phyloP scores from a whole-genome alignment of 192 early-diverging fungal genomes.

The Chytriomyces confervae region DNA sequence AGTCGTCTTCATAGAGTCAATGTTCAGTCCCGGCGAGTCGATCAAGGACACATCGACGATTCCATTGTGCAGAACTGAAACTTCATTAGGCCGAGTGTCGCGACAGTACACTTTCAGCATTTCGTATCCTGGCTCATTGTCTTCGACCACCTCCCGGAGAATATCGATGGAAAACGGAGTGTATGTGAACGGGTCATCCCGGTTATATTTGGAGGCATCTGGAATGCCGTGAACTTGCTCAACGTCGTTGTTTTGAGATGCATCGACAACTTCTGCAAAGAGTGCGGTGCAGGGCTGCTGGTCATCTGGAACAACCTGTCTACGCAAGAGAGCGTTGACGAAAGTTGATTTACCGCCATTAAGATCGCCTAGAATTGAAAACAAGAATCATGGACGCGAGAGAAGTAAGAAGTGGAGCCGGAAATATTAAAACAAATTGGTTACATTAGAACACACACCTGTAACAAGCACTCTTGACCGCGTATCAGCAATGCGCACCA shows the following conservation, averaged over 20 bases:
- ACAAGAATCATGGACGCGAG: too few species aligned
- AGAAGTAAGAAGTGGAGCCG: not conserved
- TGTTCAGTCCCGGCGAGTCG: constrained; percentile 98
- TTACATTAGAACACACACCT: constrained; percentile 35
- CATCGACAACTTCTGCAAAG: constrained; percentile 96
- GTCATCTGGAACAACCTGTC: constrained; percentile 90
- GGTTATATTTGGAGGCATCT: constrained; percentile 71
- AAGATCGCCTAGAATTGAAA: constrained; percentile 68
- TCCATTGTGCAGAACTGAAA: constrained; percentile 88
- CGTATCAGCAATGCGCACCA: constrained; percentile 85
- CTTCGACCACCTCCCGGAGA: constrained; percentile 83
- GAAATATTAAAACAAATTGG: not conserved
- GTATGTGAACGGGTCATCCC: constrained; percentile 73
- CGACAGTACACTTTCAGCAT: constrained; percentile 93
- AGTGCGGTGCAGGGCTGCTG: constrained; percentile 97
- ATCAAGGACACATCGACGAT: constrained; percentile 95
- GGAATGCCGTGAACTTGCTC: constrained; percentile 94
- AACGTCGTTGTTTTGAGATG: constrained; percentile 82
- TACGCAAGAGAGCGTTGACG: constrained; percentile 92
- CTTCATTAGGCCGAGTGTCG: constrained; percentile 55
- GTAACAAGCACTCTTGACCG: constrained; percentile 94
- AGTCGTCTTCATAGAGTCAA: constrained; percentile 97
- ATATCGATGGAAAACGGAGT: constrained; percentile 70
- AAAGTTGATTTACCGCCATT: constrained; percentile 98
- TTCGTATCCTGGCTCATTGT: constrained; percentile 78